A percentile compares a stretch with the other conserved stretches of the same genome.
Evolutionary conservation across 2,329 filamentous ascomycete species (phyloP).

Genomic region (Talaromyces pinophilus): DNA sequence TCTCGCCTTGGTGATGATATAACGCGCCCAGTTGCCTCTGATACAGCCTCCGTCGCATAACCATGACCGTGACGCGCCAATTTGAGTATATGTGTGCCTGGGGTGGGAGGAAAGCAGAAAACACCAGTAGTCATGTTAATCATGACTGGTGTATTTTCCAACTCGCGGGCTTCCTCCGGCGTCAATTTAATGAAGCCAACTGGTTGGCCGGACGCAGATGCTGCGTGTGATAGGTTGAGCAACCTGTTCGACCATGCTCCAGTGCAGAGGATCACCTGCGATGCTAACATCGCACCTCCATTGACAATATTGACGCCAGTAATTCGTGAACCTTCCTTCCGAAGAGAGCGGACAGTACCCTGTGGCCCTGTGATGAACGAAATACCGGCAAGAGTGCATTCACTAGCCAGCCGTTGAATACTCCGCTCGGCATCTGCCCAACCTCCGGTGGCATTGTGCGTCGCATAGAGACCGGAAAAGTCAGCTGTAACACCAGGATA

Average conservation of each 20-base stretch:
- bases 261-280: conserved; percentile 74
- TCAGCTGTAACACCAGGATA: conserved; percentile 46
- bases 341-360: conserved; percentile 33
- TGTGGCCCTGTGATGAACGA: conserved; percentile 47
- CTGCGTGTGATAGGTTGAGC: conserved; percentile 70
- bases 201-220: conserved; percentile 75
- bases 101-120: conserved; percentile 54
- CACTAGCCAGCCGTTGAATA: conserved; percentile 35
- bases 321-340: conserved; percentile 36
- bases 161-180: conserved; percentile 62
- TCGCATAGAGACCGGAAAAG: conserved; percentile 65
- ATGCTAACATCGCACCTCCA: conserved; percentile 56
- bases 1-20: conserved; percentile 43
- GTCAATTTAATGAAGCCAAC: conserved; percentile 74
- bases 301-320: conserved; percentile 60
- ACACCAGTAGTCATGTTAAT: conserved; percentile 47
- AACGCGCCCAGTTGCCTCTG: conserved; percentile 27
- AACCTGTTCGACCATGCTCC: conserved; percentile 81
- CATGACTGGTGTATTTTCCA: conserved; percentile 65
- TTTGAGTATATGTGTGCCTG: conserved; percentile 57
- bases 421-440: conserved; percentile 78
- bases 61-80: conserved; percentile 67
- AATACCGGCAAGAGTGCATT: conserved; percentile 38
- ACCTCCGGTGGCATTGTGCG: conserved; percentile 65
- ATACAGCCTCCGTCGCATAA: conserved; percentile 47